Evolutionary conservation across 305 asterid species (phyloP).

Genomic region (Fraxinus sp.): DNA sequence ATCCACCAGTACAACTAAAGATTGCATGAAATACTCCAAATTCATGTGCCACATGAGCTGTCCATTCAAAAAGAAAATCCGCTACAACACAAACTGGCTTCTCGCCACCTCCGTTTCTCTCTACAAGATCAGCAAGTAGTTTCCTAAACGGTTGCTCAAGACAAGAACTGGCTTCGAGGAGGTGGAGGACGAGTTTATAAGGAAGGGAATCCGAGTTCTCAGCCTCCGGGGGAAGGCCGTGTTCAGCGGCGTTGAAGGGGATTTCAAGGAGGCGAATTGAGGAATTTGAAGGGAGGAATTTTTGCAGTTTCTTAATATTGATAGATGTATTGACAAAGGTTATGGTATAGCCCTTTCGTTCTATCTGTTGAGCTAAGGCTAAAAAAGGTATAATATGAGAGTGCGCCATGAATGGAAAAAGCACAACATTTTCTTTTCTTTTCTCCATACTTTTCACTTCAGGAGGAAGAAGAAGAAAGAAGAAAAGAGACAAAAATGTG

Average conservation of each 20-base stretch:
- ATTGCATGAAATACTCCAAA: slow-evolving; percentile 42
- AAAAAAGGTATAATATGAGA: slow-evolving; percentile 32
- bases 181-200: slow-evolving; percentile 32
- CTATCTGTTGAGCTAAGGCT: slow-evolving; percentile 23
- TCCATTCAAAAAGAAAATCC: slow-evolving; percentile 53
- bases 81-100: slow-evolving; percentile 46
- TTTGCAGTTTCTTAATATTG: slow-evolving; percentile 47
- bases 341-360: slow-evolving; percentile 35
- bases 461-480: not conserved
- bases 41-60: slow-evolving; percentile 44
- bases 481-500: not conserved
- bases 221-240: slow-evolving; percentile 48
- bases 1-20: slow-evolving; percentile 43
- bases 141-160: slow-evolving; percentile 37
- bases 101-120: slow-evolving; percentile 3
- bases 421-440: slow-evolving; percentile 20
- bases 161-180: slow-evolving; percentile 34
- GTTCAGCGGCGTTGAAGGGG: slow-evolving; percentile 49
- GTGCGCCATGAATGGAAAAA: slow-evolving; percentile 41
- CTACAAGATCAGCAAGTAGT: slow-evolving; percentile 28
- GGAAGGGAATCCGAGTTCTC: slow-evolving; percentile 50
- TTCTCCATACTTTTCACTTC: slow-evolving; percentile 15
- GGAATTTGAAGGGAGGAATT: slow-evolving; percentile 28
- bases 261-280: slow-evolving; percentile 44
- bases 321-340: slow-evolving; percentile 47